Conservation (phyloP, 768 basidiomycete species). For the Pleurotus eryngii region DNA sequence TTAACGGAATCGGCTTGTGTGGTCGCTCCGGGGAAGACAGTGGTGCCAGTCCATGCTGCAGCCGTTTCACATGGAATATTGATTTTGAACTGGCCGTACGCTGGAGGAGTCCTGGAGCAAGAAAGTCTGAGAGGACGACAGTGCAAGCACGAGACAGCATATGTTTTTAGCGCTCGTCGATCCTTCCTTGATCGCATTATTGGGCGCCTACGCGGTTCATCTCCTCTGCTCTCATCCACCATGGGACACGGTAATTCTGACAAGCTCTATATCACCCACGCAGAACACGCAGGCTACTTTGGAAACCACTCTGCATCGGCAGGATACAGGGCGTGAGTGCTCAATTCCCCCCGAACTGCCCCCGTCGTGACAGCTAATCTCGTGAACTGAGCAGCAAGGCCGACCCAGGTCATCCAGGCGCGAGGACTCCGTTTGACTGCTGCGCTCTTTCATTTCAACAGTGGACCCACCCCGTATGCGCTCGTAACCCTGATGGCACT, state of each 20-base stretch:
- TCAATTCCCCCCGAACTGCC: constrained; percentile 6
- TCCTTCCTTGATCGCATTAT: too few species aligned
- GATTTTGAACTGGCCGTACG: neutral
- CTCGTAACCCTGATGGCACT: constrained; percentile 77
- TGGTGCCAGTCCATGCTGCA: neutral
- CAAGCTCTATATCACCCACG: constrained; percentile 88
- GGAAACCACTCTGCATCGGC: constrained; percentile 80
- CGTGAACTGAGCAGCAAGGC: constrained; percentile 46
- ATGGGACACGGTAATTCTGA: constrained; percentile 88
- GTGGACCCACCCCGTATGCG: constrained; percentile 85
- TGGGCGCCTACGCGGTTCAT: neutral
- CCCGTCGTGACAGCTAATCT: constrained; percentile 7
- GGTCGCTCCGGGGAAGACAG: neutral
- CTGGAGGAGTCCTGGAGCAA: constrained; percentile 26
- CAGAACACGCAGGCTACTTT: constrained; percentile 77
- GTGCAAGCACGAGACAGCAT: constrained; percentile 9
- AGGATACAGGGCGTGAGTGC: constrained; percentile 64
- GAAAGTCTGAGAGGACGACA: constrained; percentile 37
- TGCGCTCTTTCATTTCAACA: constrained; percentile 90
- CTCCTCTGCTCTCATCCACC: constrained; percentile 10
- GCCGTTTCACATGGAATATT: neutral
- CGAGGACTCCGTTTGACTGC: constrained; percentile 81
- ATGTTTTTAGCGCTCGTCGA: too few species aligned
- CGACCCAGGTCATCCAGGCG: constrained; percentile 62
- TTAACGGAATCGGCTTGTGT: neutral